Conservation (phyloP, 129 eudicot genomes). For the Daucus carota region DH1_v3.0 NC_030387.2:33088001-33088500, state of each 20-base stretch:
- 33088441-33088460: conserved; percentile 11
- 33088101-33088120: too few relatives aligned
- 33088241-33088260: conserved; percentile 7
- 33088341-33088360: not conserved
- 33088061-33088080: too few relatives aligned
- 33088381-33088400: conserved; percentile 13
- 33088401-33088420: conserved; percentile 7
- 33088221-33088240: not conserved
- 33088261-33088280: conserved; percentile 18
- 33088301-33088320: not conserved
- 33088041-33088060: too few relatives aligned
- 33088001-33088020: too few relatives aligned
- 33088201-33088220: not conserved
- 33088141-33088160: too few relatives aligned
- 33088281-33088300: conserved; percentile 1
- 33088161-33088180: too few relatives aligned
- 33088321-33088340: not conserved
- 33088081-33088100: too few relatives aligned
- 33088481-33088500: conserved; percentile 12
- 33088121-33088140: too few relatives aligned
- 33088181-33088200: not conserved
- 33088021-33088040: too few relatives aligned
- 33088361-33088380: not conserved
- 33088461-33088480: not conserved
- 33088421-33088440: conserved; percentile 8